Conservation (phyloP, 176 grass and related monocot genomes). For the Olyra latifolia region DNA sequence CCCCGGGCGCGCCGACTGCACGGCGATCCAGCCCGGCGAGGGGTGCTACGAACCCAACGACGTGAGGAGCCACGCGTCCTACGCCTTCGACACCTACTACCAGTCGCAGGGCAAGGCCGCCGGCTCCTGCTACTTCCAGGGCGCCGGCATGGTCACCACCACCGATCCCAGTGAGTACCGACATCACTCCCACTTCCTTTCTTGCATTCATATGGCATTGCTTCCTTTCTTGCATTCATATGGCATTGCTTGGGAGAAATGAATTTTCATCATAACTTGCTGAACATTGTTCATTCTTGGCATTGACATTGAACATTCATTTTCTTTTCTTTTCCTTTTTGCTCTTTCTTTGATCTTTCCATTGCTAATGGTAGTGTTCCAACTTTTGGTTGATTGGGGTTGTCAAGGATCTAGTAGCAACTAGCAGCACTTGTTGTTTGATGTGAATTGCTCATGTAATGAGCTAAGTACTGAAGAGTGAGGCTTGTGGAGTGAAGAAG, state of each 20-base stretch:
- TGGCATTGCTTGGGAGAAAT: neutral
- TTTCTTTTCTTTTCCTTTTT: neutral
- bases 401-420: neutral
- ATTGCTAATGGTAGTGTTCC: neutral
- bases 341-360: neutral
- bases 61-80: slow-evolving; percentile 80
- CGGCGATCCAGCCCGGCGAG: slow-evolving; percentile 80
- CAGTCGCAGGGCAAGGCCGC: slow-evolving; percentile 68
- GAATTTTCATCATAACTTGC: neutral
- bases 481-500: neutral
- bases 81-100: slow-evolving; percentile 89
- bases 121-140: slow-evolving; percentile 92
- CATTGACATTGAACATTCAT: neutral
- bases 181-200: too few relatives aligned
- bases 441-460: slow-evolving; percentile 11
- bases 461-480: slow-evolving; percentile 2
- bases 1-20: slow-evolving; percentile 77
- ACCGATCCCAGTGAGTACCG: slow-evolving; percentile 82
- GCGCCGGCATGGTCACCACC: slow-evolving; percentile 88
- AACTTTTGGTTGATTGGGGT: neutral
- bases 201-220: neutral
- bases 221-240: neutral
- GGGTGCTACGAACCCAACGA: slow-evolving; percentile 80
- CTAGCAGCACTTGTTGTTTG: neutral
- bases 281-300: neutral